Conservation (phyloP, 1,284 basidiomycete genomes). For the Chalciporus sp. region DNA sequence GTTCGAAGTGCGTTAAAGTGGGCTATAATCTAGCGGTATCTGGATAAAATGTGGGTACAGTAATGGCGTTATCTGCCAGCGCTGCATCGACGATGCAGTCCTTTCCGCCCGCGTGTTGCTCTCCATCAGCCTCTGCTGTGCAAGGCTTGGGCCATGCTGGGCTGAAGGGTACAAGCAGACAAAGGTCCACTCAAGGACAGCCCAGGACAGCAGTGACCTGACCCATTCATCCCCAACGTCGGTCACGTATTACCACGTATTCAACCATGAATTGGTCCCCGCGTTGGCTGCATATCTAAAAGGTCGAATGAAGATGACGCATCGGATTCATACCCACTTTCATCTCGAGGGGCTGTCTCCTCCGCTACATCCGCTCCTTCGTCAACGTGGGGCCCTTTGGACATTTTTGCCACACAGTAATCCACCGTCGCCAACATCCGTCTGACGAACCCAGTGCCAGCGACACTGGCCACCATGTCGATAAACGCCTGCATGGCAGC, state of each 20-base stretch:
- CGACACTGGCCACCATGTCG: constrained; percentile 24
- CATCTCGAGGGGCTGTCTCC: not conserved
- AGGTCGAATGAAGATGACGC: constrained; percentile 3
- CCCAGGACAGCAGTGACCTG: too few relatives aligned
- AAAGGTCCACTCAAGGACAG: not conserved
- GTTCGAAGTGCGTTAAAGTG: not conserved
- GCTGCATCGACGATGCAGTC: not conserved
- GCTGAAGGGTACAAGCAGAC: not conserved
- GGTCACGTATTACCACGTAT: too few relatives aligned
- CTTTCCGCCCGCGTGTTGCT: not conserved
- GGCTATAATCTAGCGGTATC: not conserved
- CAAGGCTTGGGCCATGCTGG: not conserved
- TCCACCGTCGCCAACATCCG: constrained; percentile 26
- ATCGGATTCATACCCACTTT: not conserved
- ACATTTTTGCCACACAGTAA: constrained; percentile 18
- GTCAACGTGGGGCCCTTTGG: not conserved
- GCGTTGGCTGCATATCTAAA: not conserved
- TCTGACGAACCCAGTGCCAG: constrained; percentile 30
- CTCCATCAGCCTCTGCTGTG: not conserved
- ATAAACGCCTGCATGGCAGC: constrained; percentile 30
- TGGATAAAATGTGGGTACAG: not conserved
- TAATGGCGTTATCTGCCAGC: not conserved
- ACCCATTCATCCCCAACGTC: too few relatives aligned
- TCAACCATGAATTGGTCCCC: not conserved
- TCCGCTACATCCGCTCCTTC: not conserved